phyloP scores from a whole-genome alignment of 495 filamentous ascomycete genomes.

The Hyaloscypha finlandica region DNA sequence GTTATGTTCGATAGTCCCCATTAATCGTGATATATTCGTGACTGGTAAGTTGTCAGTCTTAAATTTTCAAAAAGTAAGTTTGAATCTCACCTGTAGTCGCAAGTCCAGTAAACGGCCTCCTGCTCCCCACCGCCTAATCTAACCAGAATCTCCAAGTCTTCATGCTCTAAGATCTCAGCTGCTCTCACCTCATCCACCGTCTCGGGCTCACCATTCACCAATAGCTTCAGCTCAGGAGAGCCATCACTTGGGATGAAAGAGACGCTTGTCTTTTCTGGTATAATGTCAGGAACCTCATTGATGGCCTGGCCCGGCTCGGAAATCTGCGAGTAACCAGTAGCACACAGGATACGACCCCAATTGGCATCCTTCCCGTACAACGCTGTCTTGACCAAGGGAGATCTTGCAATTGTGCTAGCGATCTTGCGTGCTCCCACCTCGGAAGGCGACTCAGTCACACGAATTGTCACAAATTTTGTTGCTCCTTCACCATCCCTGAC shows the following conservation, averaged over 20 bases:
- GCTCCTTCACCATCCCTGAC: constrained; percentile 97
- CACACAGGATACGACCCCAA: constrained; percentile 97
- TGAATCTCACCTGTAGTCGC: constrained; percentile 74
- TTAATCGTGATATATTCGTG: constrained; percentile 97
- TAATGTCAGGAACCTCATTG: constrained; percentile 61
- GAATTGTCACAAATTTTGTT: constrained; percentile 95
- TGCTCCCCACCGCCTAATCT: constrained; percentile 70
- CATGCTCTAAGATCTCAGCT: constrained; percentile 80
- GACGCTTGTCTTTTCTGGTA: constrained; percentile 84
- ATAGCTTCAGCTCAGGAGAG: constrained; percentile 73
- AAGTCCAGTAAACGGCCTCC: constrained; percentile 89
- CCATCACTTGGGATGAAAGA: constrained; percentile 90
- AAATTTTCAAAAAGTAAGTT: constrained; percentile 7
- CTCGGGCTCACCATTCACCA: constrained; percentile 92
- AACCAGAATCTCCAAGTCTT: constrained; percentile 81
- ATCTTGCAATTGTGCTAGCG: constrained; percentile 88
- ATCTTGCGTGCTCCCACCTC: constrained; percentile 67
- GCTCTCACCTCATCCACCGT: constrained; percentile 87
- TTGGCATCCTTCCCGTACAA: constrained; percentile 97
- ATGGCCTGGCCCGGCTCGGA: constrained; percentile 51
- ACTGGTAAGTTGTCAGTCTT: constrained; percentile 57
- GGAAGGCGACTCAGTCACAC: constrained; percentile 71
- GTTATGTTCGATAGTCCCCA: constrained; percentile 81
- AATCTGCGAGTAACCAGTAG: constrained; percentile 85
- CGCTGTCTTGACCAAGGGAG: constrained; percentile 94